Conservation (phyloP, 2,329 filamentous ascomycete species). For the Phialophora chinensis region DNA sequence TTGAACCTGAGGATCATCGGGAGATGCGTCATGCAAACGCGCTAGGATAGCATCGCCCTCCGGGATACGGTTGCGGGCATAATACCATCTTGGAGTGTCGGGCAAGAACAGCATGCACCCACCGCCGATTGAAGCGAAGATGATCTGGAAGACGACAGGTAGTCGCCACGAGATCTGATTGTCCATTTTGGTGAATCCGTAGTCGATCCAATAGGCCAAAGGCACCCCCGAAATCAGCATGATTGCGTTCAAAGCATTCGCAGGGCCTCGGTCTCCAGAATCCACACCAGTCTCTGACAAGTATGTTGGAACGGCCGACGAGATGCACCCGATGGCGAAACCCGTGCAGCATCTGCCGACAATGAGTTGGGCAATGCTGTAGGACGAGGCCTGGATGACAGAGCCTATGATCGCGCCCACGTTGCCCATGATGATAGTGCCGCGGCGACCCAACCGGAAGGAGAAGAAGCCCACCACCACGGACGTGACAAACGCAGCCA, state of each 20-base stretch:
- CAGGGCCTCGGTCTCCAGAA: slow-evolving; percentile 40
- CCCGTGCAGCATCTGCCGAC: slow-evolving; percentile 35
- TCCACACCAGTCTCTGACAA: slow-evolving; percentile 43
- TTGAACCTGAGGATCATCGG: slow-evolving; percentile 31
- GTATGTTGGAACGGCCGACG: slow-evolving; percentile 42
- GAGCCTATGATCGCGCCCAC: slow-evolving; percentile 43
- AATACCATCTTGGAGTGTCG: slow-evolving; percentile 43
- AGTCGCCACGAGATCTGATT: slow-evolving; percentile 43
- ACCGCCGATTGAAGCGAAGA: slow-evolving; percentile 38
- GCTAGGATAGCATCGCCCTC: slow-evolving; percentile 40
- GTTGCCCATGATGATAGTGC: slow-evolving; percentile 41
- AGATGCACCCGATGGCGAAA: slow-evolving; percentile 45
- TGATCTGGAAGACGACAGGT: slow-evolving; percentile 43
- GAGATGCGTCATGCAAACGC: slow-evolving; percentile 36
- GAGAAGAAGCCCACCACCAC: slow-evolving; percentile 40
- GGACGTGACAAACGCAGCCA: slow-evolving; percentile 38
- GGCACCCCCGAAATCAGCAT: slow-evolving; percentile 42
- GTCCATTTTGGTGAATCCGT: slow-evolving; percentile 43
- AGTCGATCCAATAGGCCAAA: slow-evolving; percentile 46
- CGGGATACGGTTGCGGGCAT: slow-evolving; percentile 36
- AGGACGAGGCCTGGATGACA: slow-evolving; percentile 41
- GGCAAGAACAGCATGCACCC: slow-evolving; percentile 37
- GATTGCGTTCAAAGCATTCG: slow-evolving; percentile 42
- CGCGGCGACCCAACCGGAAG: slow-evolving; percentile 39
- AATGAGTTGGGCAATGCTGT: slow-evolving; percentile 42